Evolutionary conservation across 352 stramenopile species (phyloP), one percentile per base, ranked within the genome.

Genomic region (Phytophthora idaei): DNA sequence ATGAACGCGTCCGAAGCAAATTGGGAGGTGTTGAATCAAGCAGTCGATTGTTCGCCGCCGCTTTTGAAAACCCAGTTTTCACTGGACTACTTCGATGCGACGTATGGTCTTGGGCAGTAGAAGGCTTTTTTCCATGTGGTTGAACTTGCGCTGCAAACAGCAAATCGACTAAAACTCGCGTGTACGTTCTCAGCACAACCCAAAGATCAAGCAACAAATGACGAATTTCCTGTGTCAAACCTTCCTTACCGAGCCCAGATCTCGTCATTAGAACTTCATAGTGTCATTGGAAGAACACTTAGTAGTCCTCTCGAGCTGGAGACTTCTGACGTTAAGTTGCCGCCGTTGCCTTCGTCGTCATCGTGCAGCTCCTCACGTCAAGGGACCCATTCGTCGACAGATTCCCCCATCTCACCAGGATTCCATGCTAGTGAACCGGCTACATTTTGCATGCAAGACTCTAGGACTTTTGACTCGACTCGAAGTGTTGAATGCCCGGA

Each of bases 361-460:
- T 36, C 14, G 21, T 17, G 21, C 50, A 8, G 4, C 25, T 58
- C 37, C 37, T 54, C 53, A 64, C 9, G 5, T 10, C 32, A 17
- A 57, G 34, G 15, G 48, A 67, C 17, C 63, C 47, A 67, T 71
- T 71, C 64, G 64, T 71, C 64, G 42, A 67, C 64, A 71, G 51
- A 5, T 31, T 58, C 25, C 27, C 41, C 63, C 63, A 67, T 67
- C 57, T 57, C 56, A 61, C 48, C 15, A 9, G n/a, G 37, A 31
- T 42, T 12, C 10, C 32, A 53, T 56, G 36, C 44, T 12, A 9
- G 14, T 37, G 36, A 71, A 71, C 64, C 57, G 64, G 64, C 50
- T 67, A 65, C 15, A 44, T 55, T 49, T 49, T 41, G 48, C 48
- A 55, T 31, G 31, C 48, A 44, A 37, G 11, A 37, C 32, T 34